These are phyloP conservation scores for Pyrenochaeta sp. DNA, from an alignment of 2,329 filamentous ascomycete species.

Conservation along the genomic window DNA sequence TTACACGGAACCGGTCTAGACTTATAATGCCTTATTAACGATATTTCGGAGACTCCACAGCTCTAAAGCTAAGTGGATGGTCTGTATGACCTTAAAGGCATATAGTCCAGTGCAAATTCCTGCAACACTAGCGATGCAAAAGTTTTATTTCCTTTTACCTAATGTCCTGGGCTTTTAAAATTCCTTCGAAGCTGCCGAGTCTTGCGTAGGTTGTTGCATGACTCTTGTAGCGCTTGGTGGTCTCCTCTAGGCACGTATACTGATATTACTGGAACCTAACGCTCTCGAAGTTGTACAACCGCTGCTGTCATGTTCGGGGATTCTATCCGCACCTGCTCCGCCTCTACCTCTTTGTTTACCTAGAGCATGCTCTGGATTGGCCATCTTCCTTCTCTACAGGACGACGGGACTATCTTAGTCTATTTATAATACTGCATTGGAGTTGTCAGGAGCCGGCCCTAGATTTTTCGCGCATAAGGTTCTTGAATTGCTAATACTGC, in stretches of 20 bases:
- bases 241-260: slow-evolving; percentile 12
- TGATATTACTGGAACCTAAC: slow-evolving; percentile 9
- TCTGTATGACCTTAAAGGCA: neutral
- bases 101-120: neutral
- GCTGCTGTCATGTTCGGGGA: slow-evolving; percentile 11
- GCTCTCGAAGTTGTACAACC: slow-evolving; percentile 8
- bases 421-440: slow-evolving; percentile 8
- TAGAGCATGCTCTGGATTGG: slow-evolving; percentile 10
- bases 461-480: slow-evolving; percentile 9
- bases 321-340: slow-evolving; percentile 9
- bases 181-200: neutral
- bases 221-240: slow-evolving; percentile 5
- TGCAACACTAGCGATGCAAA: neutral
- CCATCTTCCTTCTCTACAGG: slow-evolving; percentile 8
- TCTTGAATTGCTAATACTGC: slow-evolving; percentile 10
- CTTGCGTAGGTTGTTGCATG: slow-evolving; percentile 3
- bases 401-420: slow-evolving; percentile 10
- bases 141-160: slow-evolving; percentile 1
- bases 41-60: neutral
- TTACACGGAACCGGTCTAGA: neutral
- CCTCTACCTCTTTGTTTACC: slow-evolving; percentile 8
- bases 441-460: slow-evolving; percentile 12
- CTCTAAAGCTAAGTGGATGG: neutral
- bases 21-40: neutral
- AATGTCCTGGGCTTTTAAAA: neutral